Conservation (phyloP, 1,284 basidiomycete genomes). For the Stereum hirsutum region DNA sequence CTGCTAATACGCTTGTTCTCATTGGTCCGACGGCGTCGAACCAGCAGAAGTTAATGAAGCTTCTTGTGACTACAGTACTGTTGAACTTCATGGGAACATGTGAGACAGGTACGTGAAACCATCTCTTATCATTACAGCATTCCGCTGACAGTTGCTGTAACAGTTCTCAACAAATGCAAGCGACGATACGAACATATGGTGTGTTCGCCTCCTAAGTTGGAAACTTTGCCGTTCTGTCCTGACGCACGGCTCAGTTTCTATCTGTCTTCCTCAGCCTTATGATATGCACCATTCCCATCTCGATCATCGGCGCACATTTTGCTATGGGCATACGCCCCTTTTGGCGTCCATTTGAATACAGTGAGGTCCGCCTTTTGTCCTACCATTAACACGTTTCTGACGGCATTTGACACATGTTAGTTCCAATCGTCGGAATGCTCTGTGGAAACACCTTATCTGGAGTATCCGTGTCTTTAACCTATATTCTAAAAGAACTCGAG, state of each 20-base stretch:
- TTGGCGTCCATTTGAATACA: slow-evolving; percentile 76
- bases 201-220: too few species aligned
- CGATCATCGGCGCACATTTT: slow-evolving; percentile 67
- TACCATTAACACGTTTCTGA: too few species aligned
- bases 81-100: slow-evolving; percentile 67
- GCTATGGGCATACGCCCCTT: slow-evolving; percentile 73
- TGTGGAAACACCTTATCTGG: slow-evolving; percentile 74
- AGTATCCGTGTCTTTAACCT: slow-evolving; percentile 60
- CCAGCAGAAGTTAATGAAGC: too few species aligned
- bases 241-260: too few species aligned
- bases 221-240: too few species aligned
- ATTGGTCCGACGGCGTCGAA: neutral
- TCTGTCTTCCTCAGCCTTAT: slow-evolving; percentile 63
- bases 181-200: slow-evolving; percentile 72
- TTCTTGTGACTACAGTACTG: slow-evolving; percentile 33
- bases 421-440: slow-evolving; percentile 84
- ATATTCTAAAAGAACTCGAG: slow-evolving; percentile 59
- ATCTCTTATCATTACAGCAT: slow-evolving; percentile 3
- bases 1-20: neutral
- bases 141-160: slow-evolving; percentile 8
- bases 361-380: too few species aligned
- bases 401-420: too few species aligned
- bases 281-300: slow-evolving; percentile 71
- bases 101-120: slow-evolving; percentile 42
- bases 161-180: slow-evolving; percentile 66